Percentiles rank a stretch among this genome's conserved stretches.
These are phyloP conservation scores for Lachnellula subtilissima DNA, from an alignment of 2,329 filamentous ascomycete genomes.

Conservation along the genomic window DNA sequence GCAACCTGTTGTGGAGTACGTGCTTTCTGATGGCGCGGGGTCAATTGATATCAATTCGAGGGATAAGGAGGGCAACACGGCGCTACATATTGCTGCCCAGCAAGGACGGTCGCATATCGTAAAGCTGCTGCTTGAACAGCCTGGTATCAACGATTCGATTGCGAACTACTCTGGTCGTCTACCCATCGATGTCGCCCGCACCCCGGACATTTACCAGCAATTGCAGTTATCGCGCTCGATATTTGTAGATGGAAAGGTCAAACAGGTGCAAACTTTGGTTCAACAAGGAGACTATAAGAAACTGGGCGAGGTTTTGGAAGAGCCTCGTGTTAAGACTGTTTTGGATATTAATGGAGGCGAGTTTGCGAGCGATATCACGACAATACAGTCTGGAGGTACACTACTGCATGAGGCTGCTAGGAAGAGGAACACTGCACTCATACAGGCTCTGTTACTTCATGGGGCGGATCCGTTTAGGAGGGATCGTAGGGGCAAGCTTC, in stretches of 20 bases:
- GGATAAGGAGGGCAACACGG: slow-evolving; percentile 91
- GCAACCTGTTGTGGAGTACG: slow-evolving; percentile 84
- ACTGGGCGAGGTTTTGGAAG: slow-evolving; percentile 75
- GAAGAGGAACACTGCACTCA: slow-evolving; percentile 79
- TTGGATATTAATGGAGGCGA: slow-evolving; percentile 92
- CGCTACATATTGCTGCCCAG: slow-evolving; percentile 79
- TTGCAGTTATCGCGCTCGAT: slow-evolving; percentile 85
- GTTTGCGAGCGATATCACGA: slow-evolving; percentile 73
- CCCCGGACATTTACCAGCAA: slow-evolving; percentile 91
- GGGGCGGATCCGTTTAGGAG: slow-evolving; percentile 93
- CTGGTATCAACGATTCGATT: slow-evolving; percentile 81
- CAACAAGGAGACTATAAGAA: slow-evolving; percentile 67
- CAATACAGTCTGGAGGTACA: slow-evolving; percentile 79
- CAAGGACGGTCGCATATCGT: slow-evolving; percentile 79
- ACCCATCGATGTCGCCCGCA: slow-evolving; percentile 83
- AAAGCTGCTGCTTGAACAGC: slow-evolving; percentile 74
- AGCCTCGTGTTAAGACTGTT: slow-evolving; percentile 77
- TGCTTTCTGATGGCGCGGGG: slow-evolving; percentile 69
- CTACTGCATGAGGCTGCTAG: slow-evolving; percentile 89
- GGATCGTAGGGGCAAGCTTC: slow-evolving; percentile 90
- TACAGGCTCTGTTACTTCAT: slow-evolving; percentile 85
- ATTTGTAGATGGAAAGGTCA: slow-evolving; percentile 81
- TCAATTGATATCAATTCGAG: slow-evolving; percentile 79
- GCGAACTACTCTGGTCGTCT: slow-evolving; percentile 80
- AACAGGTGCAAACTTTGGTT: slow-evolving; percentile 77